These are phyloP conservation scores for Nasturtium officinale DNA, from an alignment of 345 rosid species.

Conservation along the genomic window DNA sequence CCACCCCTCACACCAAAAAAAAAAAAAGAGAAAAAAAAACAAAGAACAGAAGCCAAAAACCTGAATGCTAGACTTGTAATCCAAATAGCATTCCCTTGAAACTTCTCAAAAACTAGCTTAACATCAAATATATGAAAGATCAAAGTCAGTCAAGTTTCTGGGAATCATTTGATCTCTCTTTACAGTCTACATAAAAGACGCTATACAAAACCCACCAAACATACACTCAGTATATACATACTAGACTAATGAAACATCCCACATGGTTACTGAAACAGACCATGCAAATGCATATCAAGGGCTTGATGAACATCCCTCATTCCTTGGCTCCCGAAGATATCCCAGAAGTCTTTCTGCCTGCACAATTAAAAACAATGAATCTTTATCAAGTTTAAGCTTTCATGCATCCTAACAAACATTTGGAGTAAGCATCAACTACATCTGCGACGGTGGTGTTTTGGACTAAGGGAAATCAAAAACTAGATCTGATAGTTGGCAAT, in stretches of 20 bases:
- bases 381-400: conserved; percentile 14
- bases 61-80: conserved; percentile 35
- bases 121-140: conserved; percentile 36
- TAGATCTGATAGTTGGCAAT: conserved; percentile 12
- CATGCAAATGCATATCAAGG: conserved; percentile 43
- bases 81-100: conserved; percentile 26
- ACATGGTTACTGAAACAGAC: not conserved
- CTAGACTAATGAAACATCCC: conserved; percentile 34
- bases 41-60: conserved; percentile 22
- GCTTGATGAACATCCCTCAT: conserved; percentile 59
- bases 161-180: conserved; percentile 31
- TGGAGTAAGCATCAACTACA: not conserved
- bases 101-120: conserved; percentile 45
- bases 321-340: conserved; percentile 73
- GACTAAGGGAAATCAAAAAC: not conserved
- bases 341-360: conserved; percentile 93
- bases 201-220: conserved; percentile 58
- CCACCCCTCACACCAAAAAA: conserved; percentile 19
- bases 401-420: conserved; percentile 2
- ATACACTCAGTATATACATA: conserved; percentile 57
- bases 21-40: not conserved
- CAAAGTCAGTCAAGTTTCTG: conserved; percentile 30
- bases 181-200: conserved; percentile 46
- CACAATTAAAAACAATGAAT: conserved; percentile 20
- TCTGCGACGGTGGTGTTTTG: not conserved